phyloP scores from a whole-genome alignment of 2,329 filamentous ascomycete genomes.

The Verticillium tricorpus region DNA sequence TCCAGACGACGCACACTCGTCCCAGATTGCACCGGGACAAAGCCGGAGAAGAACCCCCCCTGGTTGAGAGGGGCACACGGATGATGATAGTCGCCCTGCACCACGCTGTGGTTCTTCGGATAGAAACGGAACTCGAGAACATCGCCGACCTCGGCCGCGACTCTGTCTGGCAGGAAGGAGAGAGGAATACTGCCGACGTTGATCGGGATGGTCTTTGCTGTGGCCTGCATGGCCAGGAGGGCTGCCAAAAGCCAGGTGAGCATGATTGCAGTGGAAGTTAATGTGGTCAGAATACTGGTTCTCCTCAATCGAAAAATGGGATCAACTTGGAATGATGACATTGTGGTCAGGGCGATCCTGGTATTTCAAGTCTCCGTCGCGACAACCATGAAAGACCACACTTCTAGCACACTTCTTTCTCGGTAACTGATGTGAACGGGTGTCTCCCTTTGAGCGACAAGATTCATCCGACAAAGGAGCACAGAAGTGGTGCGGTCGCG shows the following conservation, averaged over 20 bases:
- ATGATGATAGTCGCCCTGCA: slow-evolving; percentile 26
- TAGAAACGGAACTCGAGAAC: slow-evolving; percentile 32
- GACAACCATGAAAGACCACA: too few species aligned
- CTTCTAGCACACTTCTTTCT: too few species aligned
- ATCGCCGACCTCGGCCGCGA: slow-evolving; percentile 27
- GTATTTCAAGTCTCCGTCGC: too few species aligned
- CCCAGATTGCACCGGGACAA: slow-evolving; percentile 21
- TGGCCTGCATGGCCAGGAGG: not conserved
- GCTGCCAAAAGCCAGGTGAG: not conserved
- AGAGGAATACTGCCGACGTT: slow-evolving; percentile 22
- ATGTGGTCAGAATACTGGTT: too few species aligned
- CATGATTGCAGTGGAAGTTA: not conserved
- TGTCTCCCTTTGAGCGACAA: too few species aligned
- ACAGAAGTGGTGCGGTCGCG: too few species aligned
- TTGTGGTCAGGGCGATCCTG: too few species aligned
- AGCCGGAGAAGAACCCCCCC: slow-evolving; percentile 33
- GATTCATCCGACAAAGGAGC: too few species aligned
- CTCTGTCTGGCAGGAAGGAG: slow-evolving; percentile 25
- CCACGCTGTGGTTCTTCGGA: slow-evolving; percentile 30
- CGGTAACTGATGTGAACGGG: too few species aligned
- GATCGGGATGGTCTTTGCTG: slow-evolving; percentile 27
- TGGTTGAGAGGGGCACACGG: slow-evolving; percentile 27
- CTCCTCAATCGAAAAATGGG: too few species aligned
- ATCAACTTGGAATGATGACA: too few species aligned
- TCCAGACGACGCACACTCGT: slow-evolving; percentile 21